A percentile compares a stretch with the other conserved stretches of the same genome.
Evolutionary conservation across 441 rosid genomes (phyloP).

Genomic region (Croton setiger): DNA sequence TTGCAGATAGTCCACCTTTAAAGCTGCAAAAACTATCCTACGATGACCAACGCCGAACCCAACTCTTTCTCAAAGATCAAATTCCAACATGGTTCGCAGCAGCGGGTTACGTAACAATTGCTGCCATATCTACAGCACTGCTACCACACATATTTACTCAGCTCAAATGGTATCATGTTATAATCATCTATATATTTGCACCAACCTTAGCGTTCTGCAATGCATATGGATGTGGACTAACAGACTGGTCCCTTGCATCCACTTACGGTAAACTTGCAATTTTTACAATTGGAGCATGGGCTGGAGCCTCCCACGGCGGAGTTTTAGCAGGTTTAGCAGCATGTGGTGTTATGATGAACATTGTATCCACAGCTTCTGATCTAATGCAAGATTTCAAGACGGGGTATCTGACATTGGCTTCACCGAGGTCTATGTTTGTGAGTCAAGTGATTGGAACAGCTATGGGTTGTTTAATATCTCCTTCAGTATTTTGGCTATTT

Average conservation of each 20-base stretch:
- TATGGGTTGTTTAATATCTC: slow-evolving; percentile 18
- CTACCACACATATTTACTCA: slow-evolving; percentile 13
- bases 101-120: slow-evolving; percentile 11
- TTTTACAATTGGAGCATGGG: slow-evolving; percentile 21
- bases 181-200: slow-evolving; percentile 15
- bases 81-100: slow-evolving; percentile 17
- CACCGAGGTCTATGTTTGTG: slow-evolving; percentile 17
- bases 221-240: slow-evolving; percentile 20
- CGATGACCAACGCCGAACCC: slow-evolving; percentile 16
- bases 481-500: slow-evolving; percentile 16
- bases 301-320: slow-evolving; percentile 14
- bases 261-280: slow-evolving; percentile 17
- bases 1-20: not conserved
- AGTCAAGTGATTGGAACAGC: slow-evolving; percentile 18
- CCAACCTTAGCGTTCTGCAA: slow-evolving; percentile 17
- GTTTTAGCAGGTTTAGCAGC: slow-evolving; percentile 19
- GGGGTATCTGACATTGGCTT: slow-evolving; percentile 14
- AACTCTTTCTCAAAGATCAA: slow-evolving; percentile 20
- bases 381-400: slow-evolving; percentile 22
- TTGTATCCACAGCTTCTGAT: slow-evolving; percentile 15
- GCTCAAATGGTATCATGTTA: slow-evolving; percentile 18
- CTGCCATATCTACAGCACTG: slow-evolving; percentile 10
- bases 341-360: slow-evolving; percentile 20
- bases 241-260: slow-evolving; percentile 18
- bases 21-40: slow-evolving; percentile 2